Conservation (phyloP, 2,329 filamentous ascomycete species). For the Teratosphaeria nubilosa region DNA sequence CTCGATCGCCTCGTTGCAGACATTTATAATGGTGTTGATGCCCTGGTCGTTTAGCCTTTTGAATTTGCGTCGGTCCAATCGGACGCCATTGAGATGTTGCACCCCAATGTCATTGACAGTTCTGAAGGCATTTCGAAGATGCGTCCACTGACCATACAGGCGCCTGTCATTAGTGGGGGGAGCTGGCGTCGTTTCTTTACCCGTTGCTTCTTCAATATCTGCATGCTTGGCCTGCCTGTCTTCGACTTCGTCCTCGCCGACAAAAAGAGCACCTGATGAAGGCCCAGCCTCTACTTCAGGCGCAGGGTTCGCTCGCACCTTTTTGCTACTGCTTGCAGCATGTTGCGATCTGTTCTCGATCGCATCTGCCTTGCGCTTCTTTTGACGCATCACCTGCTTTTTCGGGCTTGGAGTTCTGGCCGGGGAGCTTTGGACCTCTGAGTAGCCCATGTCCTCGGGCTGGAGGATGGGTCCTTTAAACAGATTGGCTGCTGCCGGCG, state of each 20-base stretch:
- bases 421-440: background rate
- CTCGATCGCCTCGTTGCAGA: conserved; percentile 1
- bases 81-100: background rate
- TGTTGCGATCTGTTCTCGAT: background rate
- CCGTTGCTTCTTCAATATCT: background rate
- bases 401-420: background rate
- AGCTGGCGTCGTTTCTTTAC: background rate
- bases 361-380: background rate
- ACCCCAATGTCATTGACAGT: conserved; percentile 4
- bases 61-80: background rate
- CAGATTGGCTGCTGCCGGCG: background rate
- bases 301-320: background rate
- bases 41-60: conserved; percentile 1
- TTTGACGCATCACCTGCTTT: background rate
- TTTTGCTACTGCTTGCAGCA: background rate
- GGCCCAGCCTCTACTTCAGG: background rate
- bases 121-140: conserved; percentile 1
- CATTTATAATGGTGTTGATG: background rate
- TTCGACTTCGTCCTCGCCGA: background rate
- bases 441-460: background rate
- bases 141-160: conserved; percentile 5
- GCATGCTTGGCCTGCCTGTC: background rate
- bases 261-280: background rate
- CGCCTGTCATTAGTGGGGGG: background rate
- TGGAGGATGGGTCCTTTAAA: background rate